phyloP scores from a whole-genome alignment of 2,329 filamentous ascomycete species.

The Lasiodiplodia citricola region DNA sequence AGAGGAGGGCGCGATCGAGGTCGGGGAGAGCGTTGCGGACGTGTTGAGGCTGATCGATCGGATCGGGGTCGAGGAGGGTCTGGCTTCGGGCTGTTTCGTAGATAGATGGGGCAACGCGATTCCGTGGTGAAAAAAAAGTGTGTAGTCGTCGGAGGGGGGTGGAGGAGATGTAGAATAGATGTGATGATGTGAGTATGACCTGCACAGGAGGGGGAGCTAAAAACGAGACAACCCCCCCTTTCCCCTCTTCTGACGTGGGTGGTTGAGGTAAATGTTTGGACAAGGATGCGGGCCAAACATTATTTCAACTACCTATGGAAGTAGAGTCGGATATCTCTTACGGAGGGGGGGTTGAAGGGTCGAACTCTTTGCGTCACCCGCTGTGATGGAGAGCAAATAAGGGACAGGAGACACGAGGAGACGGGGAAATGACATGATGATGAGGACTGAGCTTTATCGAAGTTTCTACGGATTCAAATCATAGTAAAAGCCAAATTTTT shows the following conservation, averaged over 20 bases:
- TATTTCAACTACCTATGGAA: no score
- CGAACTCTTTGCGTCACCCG: no score
- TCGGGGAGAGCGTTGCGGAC: conserved; percentile 48
- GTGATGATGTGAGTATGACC: no score
- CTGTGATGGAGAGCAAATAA: not conserved
- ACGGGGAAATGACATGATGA: not conserved
- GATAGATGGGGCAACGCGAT: conserved; percentile 52
- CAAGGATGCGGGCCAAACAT: no score
- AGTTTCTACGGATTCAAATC: not conserved
- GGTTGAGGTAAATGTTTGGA: no score
- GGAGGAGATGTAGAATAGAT: not conserved
- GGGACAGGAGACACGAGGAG: not conserved
- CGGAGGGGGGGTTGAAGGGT: no score
- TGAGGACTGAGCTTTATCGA: not conserved
- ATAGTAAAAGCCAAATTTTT: not conserved
- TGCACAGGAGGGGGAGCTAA: no score
- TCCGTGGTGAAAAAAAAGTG: conserved; percentile 41
- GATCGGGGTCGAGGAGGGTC: conserved; percentile 31
- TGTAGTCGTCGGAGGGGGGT: no score
- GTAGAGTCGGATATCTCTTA: no score
- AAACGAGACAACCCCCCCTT: no score
- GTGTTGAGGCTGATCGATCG: conserved; percentile 46
- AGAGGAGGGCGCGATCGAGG: conserved; percentile 52
- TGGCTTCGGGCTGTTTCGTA: conserved; percentile 42
- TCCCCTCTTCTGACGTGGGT: no score